Percentiles rank a stretch among this genome's conserved stretches.
These are phyloP conservation scores for Phoma sp. DNA, from an alignment of 2,329 filamentous ascomycete species.

Conservation along the genomic window DNA sequence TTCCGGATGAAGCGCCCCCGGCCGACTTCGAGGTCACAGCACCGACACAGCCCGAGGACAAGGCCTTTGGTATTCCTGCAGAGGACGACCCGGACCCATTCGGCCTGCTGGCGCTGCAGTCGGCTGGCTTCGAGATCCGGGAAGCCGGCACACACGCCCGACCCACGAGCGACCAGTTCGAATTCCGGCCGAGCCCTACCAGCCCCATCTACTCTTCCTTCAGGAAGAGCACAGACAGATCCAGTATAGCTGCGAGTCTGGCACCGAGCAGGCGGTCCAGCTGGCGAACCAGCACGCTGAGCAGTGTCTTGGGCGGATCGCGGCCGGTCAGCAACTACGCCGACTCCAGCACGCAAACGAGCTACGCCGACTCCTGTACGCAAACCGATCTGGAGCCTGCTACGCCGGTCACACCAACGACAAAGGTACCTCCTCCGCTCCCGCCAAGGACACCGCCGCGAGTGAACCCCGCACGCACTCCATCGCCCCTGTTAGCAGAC, in stretches of 20 bases:
- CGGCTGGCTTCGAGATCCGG: conserved; percentile 86
- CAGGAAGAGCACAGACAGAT: conserved; percentile 72
- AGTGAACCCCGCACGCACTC: conserved; percentile 20
- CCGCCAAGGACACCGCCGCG: conserved; percentile 29
- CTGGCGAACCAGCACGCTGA: conserved; percentile 73
- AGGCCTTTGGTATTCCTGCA: conserved; percentile 79
- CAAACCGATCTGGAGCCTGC: conserved; percentile 63
- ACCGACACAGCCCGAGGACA: conserved; percentile 38
- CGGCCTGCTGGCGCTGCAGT: conserved; percentile 87
- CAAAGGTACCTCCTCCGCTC: conserved; percentile 29
- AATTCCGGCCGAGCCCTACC: conserved; percentile 77
- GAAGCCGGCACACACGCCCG: conserved; percentile 82
- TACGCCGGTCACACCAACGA: conserved; percentile 13
- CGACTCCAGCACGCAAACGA: conserved; percentile 45
- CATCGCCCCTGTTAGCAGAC: conserved; percentile 39
- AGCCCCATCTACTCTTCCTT: conserved; percentile 73
- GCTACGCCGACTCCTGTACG: conserved; percentile 62
- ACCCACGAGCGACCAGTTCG: conserved; percentile 80
- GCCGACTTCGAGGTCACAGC: conserved; percentile 71
- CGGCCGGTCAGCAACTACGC: conserved; percentile 64
- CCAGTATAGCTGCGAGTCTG: conserved; percentile 57
- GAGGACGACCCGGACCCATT: conserved; percentile 88
- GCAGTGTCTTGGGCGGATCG: conserved; percentile 61
- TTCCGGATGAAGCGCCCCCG: conserved; percentile 76
- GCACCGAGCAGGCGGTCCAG: conserved; percentile 68